Evolutionary conservation across 2,329 filamentous ascomycete species (phyloP), one percentile per base, ranked within the genome.

Genomic region (Cladorrhinum sp.): DNA sequence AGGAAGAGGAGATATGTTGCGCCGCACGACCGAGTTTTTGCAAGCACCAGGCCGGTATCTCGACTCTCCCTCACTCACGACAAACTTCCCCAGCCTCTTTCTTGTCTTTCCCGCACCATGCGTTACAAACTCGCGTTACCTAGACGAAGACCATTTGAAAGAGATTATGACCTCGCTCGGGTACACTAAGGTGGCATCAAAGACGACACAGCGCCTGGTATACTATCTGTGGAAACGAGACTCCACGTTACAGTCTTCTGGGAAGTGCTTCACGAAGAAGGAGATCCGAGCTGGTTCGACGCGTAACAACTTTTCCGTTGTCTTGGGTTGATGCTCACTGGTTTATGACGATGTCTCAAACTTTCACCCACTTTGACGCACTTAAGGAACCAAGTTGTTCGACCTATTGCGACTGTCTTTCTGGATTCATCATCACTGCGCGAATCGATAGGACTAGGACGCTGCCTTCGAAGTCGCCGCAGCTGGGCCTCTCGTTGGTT

Each of bases 251-350:
- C 65, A 70, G 18, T 62, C 49, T 29, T 57, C 62, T 25, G 58
- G 64, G 53, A 67, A 65, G 54, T 71, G 70, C 12, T 90, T 88
- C 70, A 80, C 80, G 62, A 98, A 98, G 76, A 83, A 84, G 63
- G 89, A 95, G 72, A 73, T 96, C 45, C 88, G 90, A 63, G 83
- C 91, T 22, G 93, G 93, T 10, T 78, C 80, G 57, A 83, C 80
- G 23, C 85, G 92, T 72, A 99, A 99, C 75, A 98, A 99, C 71
- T 99, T 98, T 74, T 86, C 90, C 13, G 87, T 98, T 67, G 83
- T 91, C 16, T 73, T 96, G 62, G 78, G 76, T 53, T 67, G 64
- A 59, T 51, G 56, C n/a, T n/a, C n/a, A n/a, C n/a, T n/a, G 58
- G 50, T 25, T 23, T 12, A 45, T 54, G 27, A 13, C 4, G 10